Base-by-base conservation (phyloP, 2,329 filamentous ascomycete species). In the Aspergillus vadensis region DNA sequence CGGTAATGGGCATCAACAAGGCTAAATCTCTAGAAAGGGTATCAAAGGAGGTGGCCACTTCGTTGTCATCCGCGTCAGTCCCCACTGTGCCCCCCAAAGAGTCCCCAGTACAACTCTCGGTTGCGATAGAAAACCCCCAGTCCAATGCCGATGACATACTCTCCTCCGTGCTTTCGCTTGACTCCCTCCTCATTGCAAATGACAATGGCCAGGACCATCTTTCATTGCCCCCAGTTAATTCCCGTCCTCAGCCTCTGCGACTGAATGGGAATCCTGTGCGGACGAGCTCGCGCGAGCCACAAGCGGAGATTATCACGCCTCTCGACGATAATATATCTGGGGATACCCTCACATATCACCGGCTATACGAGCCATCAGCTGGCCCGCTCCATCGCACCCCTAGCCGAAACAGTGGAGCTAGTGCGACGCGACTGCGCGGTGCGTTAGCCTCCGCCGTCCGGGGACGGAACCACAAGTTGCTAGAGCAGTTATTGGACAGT, bases 401-500 rank as follows among this genome's bases (percentile, higher is more conserved):
- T 8, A 61, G 59, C 14, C 50, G 58, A n/a, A 61, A 56, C 1
- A 61, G 59, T 19, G 59, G 56, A 2, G 56, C 59, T 2, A 56
- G 41, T 14, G 59, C 54, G 8, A 53, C 56, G 5, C 59, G 55
- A 14, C 15, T 61, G 3, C 48, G 58, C 10, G 59, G 51, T 2
- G 80, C 83, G 2, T 76, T 88, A 0, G 68, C 84, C 2, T 79
- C 81, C 6, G 85, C 86, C 3, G 79, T 88, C 12, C 81, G 84
- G n/a, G 77, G 78, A 38, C 82, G 79, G 66, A 86, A 88, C 65
- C 82, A 85, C 68, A 82, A 82, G 66, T 72, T 84, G 38, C 72
- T 86, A 1, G 82, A 85, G 72, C 83, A 86, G 68, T 76, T 88
- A 6, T 78, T 88, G 3, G 83, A 87, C 64, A 81, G 82, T 5